Evolutionary conservation across 257 asterid species (phyloP), one percentile per base, ranked within the genome.

Genomic region (Schizonepeta tenuifolia): DNA sequence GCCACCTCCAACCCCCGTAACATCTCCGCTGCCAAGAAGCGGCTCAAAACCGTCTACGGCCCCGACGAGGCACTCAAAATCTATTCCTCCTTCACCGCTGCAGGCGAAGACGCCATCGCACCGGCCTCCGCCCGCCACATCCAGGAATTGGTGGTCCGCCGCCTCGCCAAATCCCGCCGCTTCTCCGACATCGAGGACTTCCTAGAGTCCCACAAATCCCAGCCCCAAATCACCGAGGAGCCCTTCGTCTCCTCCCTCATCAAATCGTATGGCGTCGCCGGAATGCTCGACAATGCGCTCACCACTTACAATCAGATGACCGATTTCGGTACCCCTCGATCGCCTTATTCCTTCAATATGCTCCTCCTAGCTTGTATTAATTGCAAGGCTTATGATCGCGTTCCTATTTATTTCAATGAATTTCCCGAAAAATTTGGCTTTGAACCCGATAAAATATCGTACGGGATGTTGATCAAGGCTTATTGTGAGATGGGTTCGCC

Each of bases 11-110:
- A 11, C 36, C 67, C 83, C 18, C 0, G 81, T 6, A 72, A 88
- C 75, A 77, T 83, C 51, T 89, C 97, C 58, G 71, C 78, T 53
- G 85, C 88, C 33, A 93, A 85, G 75, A 77, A 76, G 67, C 78
- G 54, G 69, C 89, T 93, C 65, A 80, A 64, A 69, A 75, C 65
- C 2, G 76, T 61, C 1, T 69, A 80, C 74, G 89, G 84, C 75
- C 95, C 98, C 2, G 98, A 93, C 76, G 85, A 79, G 84, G 94
- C 93, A 2, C 77, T 91, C 56, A 75, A 88, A 57, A 76, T 90
- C 84, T 90, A 90, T 86, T 71, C 86, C 71, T 80, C 95, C 35
- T 83, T 86, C 75, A 77, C 91, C 63, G 60, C 96, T 73, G 59
- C 86, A 58, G 67, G 79, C 70, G 70, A 79, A 66, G 84, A 78